Conservation (phyloP, 2,329 filamentous ascomycete genomes). For the Exophiala aquamarina region DNA sequence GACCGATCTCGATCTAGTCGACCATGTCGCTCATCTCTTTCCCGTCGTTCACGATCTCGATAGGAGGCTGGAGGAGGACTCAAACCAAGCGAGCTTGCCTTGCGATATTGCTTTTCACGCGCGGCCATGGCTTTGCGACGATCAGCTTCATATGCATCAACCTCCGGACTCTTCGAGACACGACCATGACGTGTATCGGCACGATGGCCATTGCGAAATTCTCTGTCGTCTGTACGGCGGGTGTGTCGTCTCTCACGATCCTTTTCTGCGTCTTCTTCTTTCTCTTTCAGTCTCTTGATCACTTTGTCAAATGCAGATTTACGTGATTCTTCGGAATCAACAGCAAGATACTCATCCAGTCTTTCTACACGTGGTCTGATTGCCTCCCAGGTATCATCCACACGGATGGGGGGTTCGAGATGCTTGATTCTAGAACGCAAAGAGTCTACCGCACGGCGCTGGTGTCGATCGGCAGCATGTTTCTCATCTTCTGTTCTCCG, state of each 20-base stretch:
- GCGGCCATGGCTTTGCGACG: constrained; percentile 90
- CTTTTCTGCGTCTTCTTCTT: constrained; percentile 76
- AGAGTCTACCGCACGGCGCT: constrained; percentile 80
- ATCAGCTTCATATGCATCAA: constrained; percentile 92
- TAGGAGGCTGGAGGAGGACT: constrained; percentile 48
- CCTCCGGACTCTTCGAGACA: constrained; percentile 84
- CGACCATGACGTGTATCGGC: constrained; percentile 43
- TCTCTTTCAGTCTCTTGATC: constrained; percentile 85
- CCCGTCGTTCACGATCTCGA: constrained; percentile 41
- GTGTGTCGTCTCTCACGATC: constrained; percentile 55
- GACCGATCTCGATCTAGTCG: constrained; percentile 38
- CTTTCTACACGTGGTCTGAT: constrained; percentile 77
- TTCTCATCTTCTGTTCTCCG: constrained; percentile 83
- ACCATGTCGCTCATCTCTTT: constrained; percentile 35
- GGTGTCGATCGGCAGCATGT: constrained; percentile 76
- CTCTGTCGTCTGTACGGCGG: constrained; percentile 62
- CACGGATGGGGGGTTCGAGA: constrained; percentile 76
- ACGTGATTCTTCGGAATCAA: constrained; percentile 79
- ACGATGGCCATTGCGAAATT: constrained; percentile 49
- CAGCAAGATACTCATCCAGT: constrained; percentile 78
- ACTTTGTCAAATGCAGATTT: constrained; percentile 87
- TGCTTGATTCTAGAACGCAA: constrained; percentile 85
- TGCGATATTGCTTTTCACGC: constrained; percentile 89
- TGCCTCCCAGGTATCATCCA: constrained; percentile 84
- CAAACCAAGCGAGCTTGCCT: constrained; percentile 64